Evolutionary conservation across 306 rosid genomes (phyloP), one percentile per base, ranked within the genome.

Genomic region (Cucurbita moschata): DNA sequence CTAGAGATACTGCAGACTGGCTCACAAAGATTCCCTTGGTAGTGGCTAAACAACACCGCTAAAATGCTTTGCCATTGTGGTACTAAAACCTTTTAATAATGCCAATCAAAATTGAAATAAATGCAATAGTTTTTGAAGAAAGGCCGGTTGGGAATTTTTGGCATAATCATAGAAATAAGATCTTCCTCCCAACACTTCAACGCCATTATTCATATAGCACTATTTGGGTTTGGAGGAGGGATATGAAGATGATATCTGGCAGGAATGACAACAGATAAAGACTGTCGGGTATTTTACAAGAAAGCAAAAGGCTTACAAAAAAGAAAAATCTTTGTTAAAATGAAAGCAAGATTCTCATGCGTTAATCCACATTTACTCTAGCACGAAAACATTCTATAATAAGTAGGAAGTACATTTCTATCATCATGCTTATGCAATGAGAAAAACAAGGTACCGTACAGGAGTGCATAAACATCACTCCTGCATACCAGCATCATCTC

Each of bases 371-470:
- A 21, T 67, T 67, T 43, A 13, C 56, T 19, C 19, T 9, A 46
- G 71, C 55, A 68, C 73, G 23, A 68, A 68, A 68, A 68, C 54
- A 44, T 42, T 66, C 35, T 30, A 2, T 19, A 66, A 43, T 5
- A 65, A 30, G 76, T 54, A 54, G 18, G 38, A 72, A 52, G 44
- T 19, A 39, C 19, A 72, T 39, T 37, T 19, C 50, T 53, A 65
- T 5, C 73, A 54, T 26, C 75, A 76, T 66, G 47, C 59, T 40
- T 44, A 62, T 72, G 65, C 56, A 77, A 50, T 59, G 55, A n/a
- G 61, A 55, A 18, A 39, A 72, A 72, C 40, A 40, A 68, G 16
- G 23, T 18, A 10, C 54, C 5, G 35, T 18, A 38, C 76, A 54
- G 50, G 76, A 50, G 60, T 52, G 38, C 5, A n/a, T 10, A 53